phyloP scores from a whole-genome alignment of 2,329 filamentous ascomycete genomes.

The Exophiala phaeomuriformis region DNA sequence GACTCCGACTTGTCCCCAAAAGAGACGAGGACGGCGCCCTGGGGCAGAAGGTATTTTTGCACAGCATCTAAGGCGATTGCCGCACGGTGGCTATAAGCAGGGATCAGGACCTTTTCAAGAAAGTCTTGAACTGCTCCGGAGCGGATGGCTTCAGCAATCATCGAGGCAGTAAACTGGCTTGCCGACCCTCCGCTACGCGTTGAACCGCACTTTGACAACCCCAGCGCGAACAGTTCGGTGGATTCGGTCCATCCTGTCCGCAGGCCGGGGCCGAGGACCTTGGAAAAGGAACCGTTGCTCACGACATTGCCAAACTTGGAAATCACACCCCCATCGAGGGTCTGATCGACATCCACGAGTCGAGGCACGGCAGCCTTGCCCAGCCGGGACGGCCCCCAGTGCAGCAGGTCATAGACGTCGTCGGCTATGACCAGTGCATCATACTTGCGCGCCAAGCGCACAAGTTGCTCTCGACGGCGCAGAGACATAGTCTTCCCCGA shows the following conservation, averaged over 20 bases:
- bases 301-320: slow-evolving; percentile 69
- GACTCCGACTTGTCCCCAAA: slow-evolving; percentile 17
- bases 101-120: slow-evolving; percentile 47
- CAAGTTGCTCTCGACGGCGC: slow-evolving; percentile 56
- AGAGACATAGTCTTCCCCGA: slow-evolving; percentile 74
- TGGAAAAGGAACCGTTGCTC: slow-evolving; percentile 84
- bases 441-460: slow-evolving; percentile 64
- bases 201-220: slow-evolving; percentile 52
- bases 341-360: slow-evolving; percentile 67
- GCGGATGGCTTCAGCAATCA: slow-evolving; percentile 48
- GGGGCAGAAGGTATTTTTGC: slow-evolving; percentile 50
- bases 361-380: slow-evolving; percentile 54
- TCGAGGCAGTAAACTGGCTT: slow-evolving; percentile 51
- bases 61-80: slow-evolving; percentile 53
- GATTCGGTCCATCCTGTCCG: slow-evolving; percentile 81
- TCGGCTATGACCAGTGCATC: slow-evolving; percentile 79
- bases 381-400: slow-evolving; percentile 53
- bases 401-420: slow-evolving; percentile 88
- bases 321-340: slow-evolving; percentile 54
- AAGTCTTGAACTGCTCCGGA: slow-evolving; percentile 46
- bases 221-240: slow-evolving; percentile 53
- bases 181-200: slow-evolving; percentile 53
- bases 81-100: slow-evolving; percentile 49
- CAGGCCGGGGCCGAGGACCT: slow-evolving; percentile 71
- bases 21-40: slow-evolving; percentile 49